Evolutionary conservation across 148 eudicot species (phyloP), one percentile per base, ranked within the genome.

Genomic region (Fagopyrum homotropicum): DNA sequence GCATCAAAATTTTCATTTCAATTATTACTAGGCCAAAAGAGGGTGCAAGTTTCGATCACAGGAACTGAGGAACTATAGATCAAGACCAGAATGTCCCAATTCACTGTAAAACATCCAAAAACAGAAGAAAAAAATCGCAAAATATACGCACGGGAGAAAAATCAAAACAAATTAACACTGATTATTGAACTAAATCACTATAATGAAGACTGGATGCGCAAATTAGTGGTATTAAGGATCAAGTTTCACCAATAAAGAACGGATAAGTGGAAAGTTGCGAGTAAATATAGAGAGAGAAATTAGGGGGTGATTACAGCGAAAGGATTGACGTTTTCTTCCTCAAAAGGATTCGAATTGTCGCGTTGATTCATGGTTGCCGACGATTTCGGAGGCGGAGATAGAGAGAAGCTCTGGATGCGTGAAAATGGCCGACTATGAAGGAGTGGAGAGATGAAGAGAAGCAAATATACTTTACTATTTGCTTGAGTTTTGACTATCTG

Each of bases 241-340:
- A 66, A 6, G 15, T 8, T 63, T 10, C 16, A 19, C 40, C 29
- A 63, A 3, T 10, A 4, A 40, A 40, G 43, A 26, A 30, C 6
- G 4, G 0, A 2, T 12, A 66, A 16, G 19, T 49, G 35, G 52
- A 35, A 71, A 49, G 49, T 9, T 17, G 55, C 73, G 55, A 47
- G 4, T 30, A 43, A 35, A 75, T 76, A 69, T 75, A 76, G 57
- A 72, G 43, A 10, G 54, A n/a, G 15, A 57, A 50, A 26, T 1
- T 30, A 45, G 44, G 47, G 47, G 14, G 29, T 40, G n/a, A 52
- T 83, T 92, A 92, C 96, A 80, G 96, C 82, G 76, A 92, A 92
- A 2, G 98, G 98, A 84, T 92, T 92, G 86, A 92, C 93, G 82
- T 86, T 82, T 51, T 87, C 97, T 59, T 89, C 91, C 11, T 85